Conservation (phyloP, 2,329 filamentous ascomycete species). For the Alternaria arborescens region DNA sequence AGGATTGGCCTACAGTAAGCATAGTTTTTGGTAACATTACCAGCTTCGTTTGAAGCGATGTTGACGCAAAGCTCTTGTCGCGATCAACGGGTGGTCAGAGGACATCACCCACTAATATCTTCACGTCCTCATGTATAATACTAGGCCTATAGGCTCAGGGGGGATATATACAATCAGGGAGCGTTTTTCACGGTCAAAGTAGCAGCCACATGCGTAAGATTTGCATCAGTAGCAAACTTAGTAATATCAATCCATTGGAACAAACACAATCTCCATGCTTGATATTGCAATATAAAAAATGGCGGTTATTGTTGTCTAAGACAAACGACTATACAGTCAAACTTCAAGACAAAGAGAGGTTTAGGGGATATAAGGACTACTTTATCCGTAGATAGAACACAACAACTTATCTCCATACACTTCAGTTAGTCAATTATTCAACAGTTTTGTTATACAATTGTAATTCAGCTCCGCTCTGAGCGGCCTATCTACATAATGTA, state of each 20-base stretch:
- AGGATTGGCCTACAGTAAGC: neutral
- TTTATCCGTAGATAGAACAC: too few relatives aligned
- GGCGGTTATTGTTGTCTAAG: neutral
- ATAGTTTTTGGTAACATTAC: neutral
- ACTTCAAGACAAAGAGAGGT: too few relatives aligned
- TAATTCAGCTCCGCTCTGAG: neutral
- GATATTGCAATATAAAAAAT: neutral
- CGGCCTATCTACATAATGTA: slow-evolving; percentile 15
- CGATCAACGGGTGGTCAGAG: slow-evolving; percentile 9
- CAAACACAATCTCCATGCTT: neutral
- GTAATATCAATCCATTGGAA: neutral
- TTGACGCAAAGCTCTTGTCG: neutral
- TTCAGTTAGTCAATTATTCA: too few relatives aligned
- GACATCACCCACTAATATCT: slow-evolving; percentile 16
- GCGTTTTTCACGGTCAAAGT: neutral
- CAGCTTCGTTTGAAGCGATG: neutral
- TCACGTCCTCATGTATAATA: slow-evolving; percentile 17
- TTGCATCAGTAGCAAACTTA: neutral
- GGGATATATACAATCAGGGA: neutral
- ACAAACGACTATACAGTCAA: too few relatives aligned
- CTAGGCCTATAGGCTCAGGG: neutral
- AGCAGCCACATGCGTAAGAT: neutral
- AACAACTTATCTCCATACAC: too few relatives aligned
- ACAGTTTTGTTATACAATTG: slow-evolving; percentile 6
- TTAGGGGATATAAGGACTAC: too few relatives aligned